Base-by-base conservation (phyloP, 1,284 basidiomycete genomes). In the Tilletia indica region DNA sequence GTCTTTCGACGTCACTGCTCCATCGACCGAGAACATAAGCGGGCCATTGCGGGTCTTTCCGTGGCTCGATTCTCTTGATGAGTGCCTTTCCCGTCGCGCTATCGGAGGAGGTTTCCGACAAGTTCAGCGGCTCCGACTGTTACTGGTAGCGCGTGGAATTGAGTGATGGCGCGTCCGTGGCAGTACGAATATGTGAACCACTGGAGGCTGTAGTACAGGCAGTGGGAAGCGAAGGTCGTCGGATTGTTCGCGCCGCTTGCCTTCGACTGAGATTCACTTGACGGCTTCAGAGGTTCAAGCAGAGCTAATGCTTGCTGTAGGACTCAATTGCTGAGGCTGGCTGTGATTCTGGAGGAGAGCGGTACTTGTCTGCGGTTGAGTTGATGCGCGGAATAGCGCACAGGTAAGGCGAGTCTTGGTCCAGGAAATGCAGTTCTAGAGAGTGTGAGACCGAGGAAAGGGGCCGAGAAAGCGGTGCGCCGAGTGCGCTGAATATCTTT, bases 181-280 rank as follows among this genome's bases (percentile, higher is more conserved):
- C 80, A 82, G 75, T 79, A 77, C 47, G 73, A 70, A 71, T 82
- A 82, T 42, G 80, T 81, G 70, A 82, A 82, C 80, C 80, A 82
- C 45, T 81, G 80, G 6, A 73, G 38, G 19, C 74, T 78, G 63
- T 80, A 77, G 54, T 78, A 82, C 49, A 82, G 73, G 48, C 80
- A 82, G 2, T 67, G 58, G 16, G 61, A 64, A 2, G 31, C 11
- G 34, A 39, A 64, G 4, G 36, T n/a, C 9, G 61, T 38, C 12
- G 61, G 34, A 38, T 14, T 39, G 34, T 25, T 36, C 3, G 9
- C 36, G 34, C 1, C 36, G 61, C 21, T 58, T 5, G 25, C 56
- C 42, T 45, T 45, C 14, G 56, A 58, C 34, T 34, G n/a, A 58
- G 56, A 31, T 12, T n/a, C 34, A 12, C 25, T 14, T 5, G 56